Conservation (phyloP, 345 rosid genomes). For the Moricandia moricandioides region DNA sequence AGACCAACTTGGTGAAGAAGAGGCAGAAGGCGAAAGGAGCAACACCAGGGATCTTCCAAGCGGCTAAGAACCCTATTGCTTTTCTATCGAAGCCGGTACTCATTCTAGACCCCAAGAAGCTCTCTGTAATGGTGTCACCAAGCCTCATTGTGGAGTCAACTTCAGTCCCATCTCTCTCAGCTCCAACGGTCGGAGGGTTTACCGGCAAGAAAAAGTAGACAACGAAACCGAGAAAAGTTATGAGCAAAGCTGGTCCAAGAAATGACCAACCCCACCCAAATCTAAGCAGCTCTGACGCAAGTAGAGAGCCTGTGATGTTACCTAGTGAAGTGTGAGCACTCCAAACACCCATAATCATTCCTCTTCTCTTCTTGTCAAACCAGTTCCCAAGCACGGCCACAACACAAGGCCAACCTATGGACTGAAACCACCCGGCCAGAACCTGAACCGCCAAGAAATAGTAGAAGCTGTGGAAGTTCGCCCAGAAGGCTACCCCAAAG, state of each 20-base stretch:
- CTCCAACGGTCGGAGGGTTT: slow-evolving; percentile 70
- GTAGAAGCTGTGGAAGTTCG: slow-evolving; percentile 64
- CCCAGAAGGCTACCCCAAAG: slow-evolving; percentile 85
- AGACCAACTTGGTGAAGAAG: slow-evolving; percentile 90
- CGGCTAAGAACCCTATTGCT: slow-evolving; percentile 83
- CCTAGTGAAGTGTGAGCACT: slow-evolving; percentile 96
- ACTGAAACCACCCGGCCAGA: slow-evolving; percentile 81
- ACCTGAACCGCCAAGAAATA: slow-evolving; percentile 69
- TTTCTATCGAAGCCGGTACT: slow-evolving; percentile 39
- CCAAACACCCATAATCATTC: slow-evolving; percentile 94
- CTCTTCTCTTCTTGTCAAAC: slow-evolving; percentile 93
- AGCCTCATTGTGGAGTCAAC: slow-evolving; percentile 49
- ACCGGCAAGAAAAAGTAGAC: slow-evolving; percentile 74
- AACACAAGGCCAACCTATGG: slow-evolving; percentile 98
- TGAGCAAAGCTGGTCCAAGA: slow-evolving; percentile 72
- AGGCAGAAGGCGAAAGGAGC: slow-evolving; percentile 93
- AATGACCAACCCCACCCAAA: slow-evolving; percentile 99
- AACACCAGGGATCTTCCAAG: slow-evolving; percentile 96
- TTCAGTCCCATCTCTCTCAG: slow-evolving; percentile 59
- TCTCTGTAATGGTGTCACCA: slow-evolving; percentile 55
- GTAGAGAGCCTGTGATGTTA: slow-evolving; percentile 77
- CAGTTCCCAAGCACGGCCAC: slow-evolving; percentile 94
- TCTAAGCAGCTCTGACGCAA: slow-evolving; percentile 66
- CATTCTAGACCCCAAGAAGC: slow-evolving; percentile 49
- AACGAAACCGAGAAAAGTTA: slow-evolving; percentile 56